These are phyloP conservation scores for Lactarius indigo DNA, from an alignment of 768 basidiomycete species.

Conservation along the genomic window DNA sequence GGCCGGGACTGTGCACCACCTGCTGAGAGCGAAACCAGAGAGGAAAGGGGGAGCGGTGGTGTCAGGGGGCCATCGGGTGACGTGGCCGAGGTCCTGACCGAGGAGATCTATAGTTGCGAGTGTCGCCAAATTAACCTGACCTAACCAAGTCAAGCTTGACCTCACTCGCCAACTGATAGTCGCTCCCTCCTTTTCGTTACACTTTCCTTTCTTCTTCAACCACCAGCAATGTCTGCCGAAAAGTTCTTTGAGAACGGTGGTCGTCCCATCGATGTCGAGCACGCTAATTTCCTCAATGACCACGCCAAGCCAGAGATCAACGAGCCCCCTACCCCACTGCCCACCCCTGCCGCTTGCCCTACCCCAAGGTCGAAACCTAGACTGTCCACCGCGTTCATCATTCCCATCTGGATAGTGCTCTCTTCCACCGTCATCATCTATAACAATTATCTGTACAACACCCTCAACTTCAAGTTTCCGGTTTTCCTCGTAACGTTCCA, in stretches of 20 bases:
- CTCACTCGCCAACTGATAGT: conserved; percentile 14
- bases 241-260: conserved; percentile 21
- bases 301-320: conserved; percentile 26
- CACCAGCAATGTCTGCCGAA: conserved; percentile 11
- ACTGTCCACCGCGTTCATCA: conserved; percentile 65
- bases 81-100: not conserved
- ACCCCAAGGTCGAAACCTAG: conserved; percentile 44
- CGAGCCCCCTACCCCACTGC: conserved; percentile 36
- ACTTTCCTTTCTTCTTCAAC: not conserved
- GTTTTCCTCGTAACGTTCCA: conserved; percentile 94
- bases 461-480: conserved; percentile 80
- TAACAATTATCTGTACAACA: conserved; percentile 89
- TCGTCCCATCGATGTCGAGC: conserved; percentile 4
- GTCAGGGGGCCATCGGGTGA: not conserved
- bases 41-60: not conserved
- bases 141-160: not conserved
- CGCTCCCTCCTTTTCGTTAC: not conserved
- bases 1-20: not conserved
- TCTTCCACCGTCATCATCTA: conserved; percentile 91
- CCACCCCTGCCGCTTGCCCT: conserved; percentile 52
- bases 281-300: conserved; percentile 16
- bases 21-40: not conserved
- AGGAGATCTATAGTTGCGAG: not conserved
- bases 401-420: conserved; percentile 91
- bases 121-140: not conserved